Base-by-base conservation (phyloP, 495 filamentous ascomycete species). In the Trichocladium antarcticum region DNA sequence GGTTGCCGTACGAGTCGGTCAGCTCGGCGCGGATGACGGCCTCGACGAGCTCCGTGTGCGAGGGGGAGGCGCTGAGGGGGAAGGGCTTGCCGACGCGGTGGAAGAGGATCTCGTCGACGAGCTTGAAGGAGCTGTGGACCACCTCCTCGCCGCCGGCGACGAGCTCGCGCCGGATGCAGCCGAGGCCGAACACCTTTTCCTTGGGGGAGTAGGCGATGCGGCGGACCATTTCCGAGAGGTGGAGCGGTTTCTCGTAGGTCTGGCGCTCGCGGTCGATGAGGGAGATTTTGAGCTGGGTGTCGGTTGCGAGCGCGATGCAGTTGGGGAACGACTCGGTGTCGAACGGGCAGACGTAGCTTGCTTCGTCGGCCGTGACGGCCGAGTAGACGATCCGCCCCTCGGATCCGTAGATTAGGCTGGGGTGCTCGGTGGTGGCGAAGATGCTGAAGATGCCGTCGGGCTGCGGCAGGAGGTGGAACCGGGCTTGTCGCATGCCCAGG, bases 401-500 rank as follows among this genome's bases (percentile, higher is more conserved):
- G 6, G 82, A 80, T 15, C 82, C 83, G 55, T 97, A 96, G 42
- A 97, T 93, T 41, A 99, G 63, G 54, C 84, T 94, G 14, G 92
- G 86, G 57, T 96, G 85, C 53, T 97, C 92, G 55, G 87, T 95
- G 0, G 85, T 90, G 1, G 89, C 87, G 57, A 99, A 94, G 0
- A 99, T 84, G 61, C 85, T 94, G 60, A 85, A 24, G 59, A 14
- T 73, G 35, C 22, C 71, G 29, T 63, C 50, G 0, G 70, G 70
- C 45, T 81, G 73, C 2, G 88, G 87, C 6, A 99, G 70, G 9
- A 81, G 71, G 47, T 87, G 80, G 58, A 99, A 84, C 8, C 72
- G 80, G 1, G 89, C 81, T 54, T 92, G 80, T 52, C 89, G 80
- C 20, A 86, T 89, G 9, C 93, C 93, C 36, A 99, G 74, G 17